phyloP scores from a whole-genome alignment of 2,329 filamentous ascomycete species.

The Diaporthe ampelina region DNA sequence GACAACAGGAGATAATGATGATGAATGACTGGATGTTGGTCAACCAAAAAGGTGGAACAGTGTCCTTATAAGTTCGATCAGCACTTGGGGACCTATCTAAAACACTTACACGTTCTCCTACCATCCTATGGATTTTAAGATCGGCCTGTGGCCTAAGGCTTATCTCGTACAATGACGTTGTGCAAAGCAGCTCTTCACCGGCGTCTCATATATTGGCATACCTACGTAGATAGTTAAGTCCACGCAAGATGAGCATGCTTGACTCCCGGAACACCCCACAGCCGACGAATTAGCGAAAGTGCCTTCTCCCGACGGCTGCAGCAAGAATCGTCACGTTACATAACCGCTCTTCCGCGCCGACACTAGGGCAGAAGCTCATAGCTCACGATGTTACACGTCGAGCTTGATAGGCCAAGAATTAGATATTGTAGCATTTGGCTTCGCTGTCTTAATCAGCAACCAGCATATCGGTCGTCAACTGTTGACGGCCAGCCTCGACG shows the following conservation, averaged over 20 bases:
- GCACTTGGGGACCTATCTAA: neutral
- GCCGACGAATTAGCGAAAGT: neutral
- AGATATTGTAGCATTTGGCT: neutral
- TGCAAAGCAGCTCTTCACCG: neutral
- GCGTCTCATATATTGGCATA: neutral
- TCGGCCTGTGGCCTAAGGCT: too few relatives aligned
- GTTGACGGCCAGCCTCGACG: neutral
- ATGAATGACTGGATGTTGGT: neutral
- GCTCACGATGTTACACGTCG: neutral
- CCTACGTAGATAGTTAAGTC: neutral
- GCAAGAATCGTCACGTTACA: neutral
- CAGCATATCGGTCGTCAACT: neutral
- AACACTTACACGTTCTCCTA: too few relatives aligned
- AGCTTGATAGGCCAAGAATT: neutral
- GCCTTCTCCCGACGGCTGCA: neutral
- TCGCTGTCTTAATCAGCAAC: constrained; percentile 7
- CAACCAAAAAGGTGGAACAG: fast-evolving
- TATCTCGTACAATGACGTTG: neutral
- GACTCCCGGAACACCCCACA: neutral
- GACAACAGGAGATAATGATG: neutral
- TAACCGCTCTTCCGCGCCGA: neutral
- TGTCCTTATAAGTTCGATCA: neutral
- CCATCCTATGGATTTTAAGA: neutral
- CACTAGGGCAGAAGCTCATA: constrained; percentile 3
- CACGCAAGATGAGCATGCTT: neutral